phyloP scores from a whole-genome alignment of 2,329 filamentous ascomycete genomes.

The Alternaria consortialis region DNA sequence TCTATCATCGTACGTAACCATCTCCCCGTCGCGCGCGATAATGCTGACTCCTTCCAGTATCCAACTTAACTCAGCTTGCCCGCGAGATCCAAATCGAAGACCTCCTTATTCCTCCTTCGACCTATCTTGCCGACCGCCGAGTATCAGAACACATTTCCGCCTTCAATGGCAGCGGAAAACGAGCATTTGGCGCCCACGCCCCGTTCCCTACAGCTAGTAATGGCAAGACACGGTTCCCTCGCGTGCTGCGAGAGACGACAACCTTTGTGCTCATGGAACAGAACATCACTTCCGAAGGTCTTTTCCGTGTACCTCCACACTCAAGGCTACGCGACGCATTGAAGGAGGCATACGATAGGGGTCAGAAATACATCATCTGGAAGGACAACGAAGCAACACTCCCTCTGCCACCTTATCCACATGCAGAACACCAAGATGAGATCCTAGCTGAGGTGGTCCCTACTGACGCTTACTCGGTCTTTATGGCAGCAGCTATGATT shows the following conservation, averaged over 20 bases:
- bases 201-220: constrained; percentile 58
- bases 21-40: background rate
- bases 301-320: constrained; percentile 64
- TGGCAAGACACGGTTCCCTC: constrained; percentile 59
- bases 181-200: constrained; percentile 58
- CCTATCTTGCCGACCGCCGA: constrained; percentile 64
- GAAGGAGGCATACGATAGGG: constrained; percentile 64
- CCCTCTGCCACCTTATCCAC: constrained; percentile 44
- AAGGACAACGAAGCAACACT: constrained; percentile 54
- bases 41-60: constrained; percentile 51
- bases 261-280: constrained; percentile 60
- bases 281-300: constrained; percentile 60
- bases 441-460: constrained; percentile 58
- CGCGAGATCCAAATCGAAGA: constrained; percentile 62
- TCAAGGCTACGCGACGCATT: constrained; percentile 60
- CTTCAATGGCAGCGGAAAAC: constrained; percentile 56
- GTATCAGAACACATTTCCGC: constrained; percentile 58
- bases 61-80: constrained; percentile 59
- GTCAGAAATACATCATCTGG: constrained; percentile 64
- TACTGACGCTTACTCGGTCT: constrained; percentile 62
- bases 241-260: constrained; percentile 63
- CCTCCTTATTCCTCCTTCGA: constrained; percentile 63
- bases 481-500: constrained; percentile 62
- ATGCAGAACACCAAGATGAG: constrained; percentile 49
- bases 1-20: constrained; percentile 60